Conservation (phyloP, 129 eudicot genomes). For the Flaveria sonorensis region DNA sequence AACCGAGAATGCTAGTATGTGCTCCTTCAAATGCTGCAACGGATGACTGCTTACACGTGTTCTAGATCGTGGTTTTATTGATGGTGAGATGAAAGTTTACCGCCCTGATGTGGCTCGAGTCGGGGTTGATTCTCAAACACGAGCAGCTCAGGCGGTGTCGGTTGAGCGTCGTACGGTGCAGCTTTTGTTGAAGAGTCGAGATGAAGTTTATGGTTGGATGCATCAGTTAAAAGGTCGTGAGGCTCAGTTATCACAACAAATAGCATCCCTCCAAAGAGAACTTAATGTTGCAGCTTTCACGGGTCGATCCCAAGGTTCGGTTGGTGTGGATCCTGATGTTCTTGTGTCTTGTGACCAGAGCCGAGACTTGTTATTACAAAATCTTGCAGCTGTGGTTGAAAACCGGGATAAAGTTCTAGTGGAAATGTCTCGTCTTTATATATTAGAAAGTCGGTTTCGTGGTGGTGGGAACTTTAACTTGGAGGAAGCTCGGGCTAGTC, state of each 20-base stretch:
- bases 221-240: conserved; percentile 78
- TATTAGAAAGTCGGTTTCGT: conserved; percentile 81
- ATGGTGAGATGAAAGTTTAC: conserved; percentile 96
- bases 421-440: conserved; percentile 85
- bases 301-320: conserved; percentile 91
- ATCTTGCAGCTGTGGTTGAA: conserved; percentile 94
- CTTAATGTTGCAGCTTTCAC: conserved; percentile 76
- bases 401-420: conserved; percentile 80
- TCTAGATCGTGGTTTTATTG: conserved; percentile 95
- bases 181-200: conserved; percentile 72
- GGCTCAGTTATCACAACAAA: conserved; percentile 78
- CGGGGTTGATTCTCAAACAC: conserved; percentile 95
- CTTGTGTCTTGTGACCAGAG: conserved; percentile 93
- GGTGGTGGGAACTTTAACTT: conserved; percentile 64
- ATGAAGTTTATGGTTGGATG: conserved; percentile 86
- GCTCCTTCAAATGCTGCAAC: conserved; percentile 99
- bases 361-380: conserved; percentile 75
- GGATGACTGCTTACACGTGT: conserved; percentile 96
- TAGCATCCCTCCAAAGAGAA: conserved; percentile 70
- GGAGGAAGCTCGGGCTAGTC: conserved; percentile 95
- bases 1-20: conserved; percentile 98
- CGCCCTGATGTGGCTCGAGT: conserved; percentile 99
- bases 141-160: conserved; percentile 99
- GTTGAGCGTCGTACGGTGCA: conserved; percentile 94
- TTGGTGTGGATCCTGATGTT: conserved; percentile 95